Percentiles rank a stretch among this genome's conserved stretches.
Conservation (phyloP, 228 moss, liverwort and hornwort species). For the Sphagnum fallax region DNA sequence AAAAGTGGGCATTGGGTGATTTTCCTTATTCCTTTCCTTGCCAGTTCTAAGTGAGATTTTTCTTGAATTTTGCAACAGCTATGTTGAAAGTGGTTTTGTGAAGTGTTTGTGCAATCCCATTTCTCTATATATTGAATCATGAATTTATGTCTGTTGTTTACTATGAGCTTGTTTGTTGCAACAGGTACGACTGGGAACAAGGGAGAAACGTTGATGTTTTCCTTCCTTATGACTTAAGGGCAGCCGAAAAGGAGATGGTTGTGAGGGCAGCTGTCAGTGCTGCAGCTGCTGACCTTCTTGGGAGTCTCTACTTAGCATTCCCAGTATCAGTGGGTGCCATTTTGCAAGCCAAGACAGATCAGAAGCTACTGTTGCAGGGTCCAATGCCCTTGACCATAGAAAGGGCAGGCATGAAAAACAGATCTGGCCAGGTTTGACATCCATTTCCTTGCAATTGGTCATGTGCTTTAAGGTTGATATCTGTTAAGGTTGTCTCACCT, state of each 20-base stretch:
- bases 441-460: neutral
- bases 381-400: constrained; percentile 19
- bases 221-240: constrained; percentile 1
- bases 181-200: constrained; percentile 31
- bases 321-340: constrained; percentile 71
- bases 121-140: too few species aligned
- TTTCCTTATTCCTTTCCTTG: too few species aligned
- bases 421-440: constrained; percentile 31
- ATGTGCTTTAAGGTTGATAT: neutral
- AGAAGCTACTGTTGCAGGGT: constrained; percentile 21
- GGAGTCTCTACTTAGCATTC: constrained; percentile 79
- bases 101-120: too few species aligned
- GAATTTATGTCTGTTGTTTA: too few species aligned
- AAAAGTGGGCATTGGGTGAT: too few species aligned
- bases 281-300: constrained; percentile 56
- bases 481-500: neutral
- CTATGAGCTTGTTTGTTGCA: too few species aligned
- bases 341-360: constrained; percentile 25
- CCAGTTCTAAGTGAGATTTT: too few species aligned
- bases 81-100: too few species aligned
- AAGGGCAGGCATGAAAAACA: constrained; percentile 18
- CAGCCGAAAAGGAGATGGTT: constrained; percentile 16
- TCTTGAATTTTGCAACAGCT: too few species aligned
- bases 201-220: constrained; percentile 22
- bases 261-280: constrained; percentile 11